Evolutionary conservation across 805 yeast species (phyloP).

Genomic region (Lachancea cidri): DNA sequence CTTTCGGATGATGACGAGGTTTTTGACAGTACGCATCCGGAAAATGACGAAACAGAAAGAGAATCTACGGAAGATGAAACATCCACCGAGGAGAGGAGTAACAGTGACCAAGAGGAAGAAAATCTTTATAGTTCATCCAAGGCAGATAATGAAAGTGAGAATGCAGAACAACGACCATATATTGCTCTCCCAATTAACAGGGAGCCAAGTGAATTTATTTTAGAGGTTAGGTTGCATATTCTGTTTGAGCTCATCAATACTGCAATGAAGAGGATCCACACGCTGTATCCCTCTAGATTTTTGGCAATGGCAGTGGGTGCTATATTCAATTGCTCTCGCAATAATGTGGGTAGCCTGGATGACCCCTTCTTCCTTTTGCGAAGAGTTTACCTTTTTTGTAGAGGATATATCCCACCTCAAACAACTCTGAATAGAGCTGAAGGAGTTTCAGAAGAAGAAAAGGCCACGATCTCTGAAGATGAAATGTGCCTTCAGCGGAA

Average conservation of each 20-base stretch:
- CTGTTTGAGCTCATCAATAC: constrained; percentile 59
- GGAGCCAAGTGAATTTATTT: constrained; percentile 30
- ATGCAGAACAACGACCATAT: constrained; percentile 1
- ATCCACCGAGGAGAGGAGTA: neutral
- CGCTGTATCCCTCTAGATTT: constrained; percentile 75
- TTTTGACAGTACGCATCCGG: constrained; percentile 7
- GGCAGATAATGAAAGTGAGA: constrained; percentile 11
- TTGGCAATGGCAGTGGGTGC: constrained; percentile 63
- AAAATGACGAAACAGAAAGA: constrained; percentile 11
- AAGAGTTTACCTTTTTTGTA: constrained; percentile 57
- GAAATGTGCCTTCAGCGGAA: constrained; percentile 62
- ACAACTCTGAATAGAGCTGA: constrained; percentile 35
- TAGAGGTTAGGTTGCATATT: constrained; percentile 58
- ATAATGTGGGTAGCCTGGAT: constrained; percentile 34
- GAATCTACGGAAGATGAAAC: constrained; percentile 5
- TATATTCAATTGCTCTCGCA: constrained; percentile 45
- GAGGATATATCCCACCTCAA: constrained; percentile 50
- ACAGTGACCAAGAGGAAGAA: constrained; percentile 8
- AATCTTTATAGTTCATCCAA: constrained; percentile 1
- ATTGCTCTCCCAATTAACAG: constrained; percentile 10
- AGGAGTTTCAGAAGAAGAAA: constrained; percentile 32
- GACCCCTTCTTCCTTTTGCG: constrained; percentile 46
- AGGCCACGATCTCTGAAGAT: constrained; percentile 42
- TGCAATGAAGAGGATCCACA: constrained; percentile 55
- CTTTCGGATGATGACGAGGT: constrained; percentile 1